These are phyloP conservation scores for Coemansia sp. DNA, from an alignment of 192 early-diverging fungal species.

Conservation along the genomic window DNA sequence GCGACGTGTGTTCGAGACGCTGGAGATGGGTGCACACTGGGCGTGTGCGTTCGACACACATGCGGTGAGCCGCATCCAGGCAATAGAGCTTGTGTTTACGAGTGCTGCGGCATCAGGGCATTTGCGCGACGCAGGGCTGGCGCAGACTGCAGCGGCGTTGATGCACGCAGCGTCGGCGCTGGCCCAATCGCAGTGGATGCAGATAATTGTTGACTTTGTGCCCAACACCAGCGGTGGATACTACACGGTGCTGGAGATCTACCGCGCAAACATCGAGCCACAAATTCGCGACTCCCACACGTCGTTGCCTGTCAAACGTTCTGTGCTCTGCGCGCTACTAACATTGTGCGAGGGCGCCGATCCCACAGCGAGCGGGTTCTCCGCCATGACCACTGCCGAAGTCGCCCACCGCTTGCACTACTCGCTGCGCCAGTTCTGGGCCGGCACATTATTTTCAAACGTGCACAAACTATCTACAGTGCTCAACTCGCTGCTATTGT, in stretches of 20 bases:
- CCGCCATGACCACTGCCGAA: constrained; percentile 51
- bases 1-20: constrained; percentile 18
- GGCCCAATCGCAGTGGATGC: constrained; percentile 34
- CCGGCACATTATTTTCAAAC: constrained; percentile 8
- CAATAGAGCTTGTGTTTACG: constrained; percentile 42
- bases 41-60: constrained; percentile 17
- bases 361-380: constrained; percentile 34
- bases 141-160: constrained; percentile 16
- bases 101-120: constrained; percentile 27
- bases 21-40: constrained; percentile 27
- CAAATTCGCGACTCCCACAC: constrained; percentile 22
- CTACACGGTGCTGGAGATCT: constrained; percentile 36
- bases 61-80: constrained; percentile 21
- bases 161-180: constrained; percentile 23
- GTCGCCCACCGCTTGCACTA: constrained; percentile 40
- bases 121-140: constrained; percentile 14
- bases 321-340: constrained; percentile 36
- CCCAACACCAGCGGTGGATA: constrained; percentile 3
- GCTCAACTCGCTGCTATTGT: constrained; percentile 42
- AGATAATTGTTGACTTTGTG: constrained; percentile 17
- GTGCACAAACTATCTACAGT: constrained; percentile 16
- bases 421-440: constrained; percentile 32
- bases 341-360: constrained; percentile 40
- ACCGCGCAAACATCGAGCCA: constrained; percentile 36
- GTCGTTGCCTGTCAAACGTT: constrained; percentile 32